Evolutionary conservation across 2,329 filamentous ascomycete species (phyloP).

Genomic region (Colletotrichum eremochloae): DNA sequence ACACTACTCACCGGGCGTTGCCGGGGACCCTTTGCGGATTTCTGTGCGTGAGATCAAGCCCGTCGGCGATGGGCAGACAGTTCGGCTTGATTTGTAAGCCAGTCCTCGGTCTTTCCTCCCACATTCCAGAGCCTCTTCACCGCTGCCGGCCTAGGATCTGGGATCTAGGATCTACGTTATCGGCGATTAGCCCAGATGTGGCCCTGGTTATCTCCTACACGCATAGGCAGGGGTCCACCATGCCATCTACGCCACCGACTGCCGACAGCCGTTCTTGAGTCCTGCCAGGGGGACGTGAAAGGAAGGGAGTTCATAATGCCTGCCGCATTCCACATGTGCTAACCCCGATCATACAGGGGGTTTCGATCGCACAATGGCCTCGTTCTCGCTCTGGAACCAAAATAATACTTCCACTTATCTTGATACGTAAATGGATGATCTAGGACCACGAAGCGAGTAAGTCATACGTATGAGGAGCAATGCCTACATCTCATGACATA

Average conservation of each 20-base stretch:
- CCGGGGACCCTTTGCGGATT: background rate
- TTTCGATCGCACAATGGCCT: constrained; percentile 7
- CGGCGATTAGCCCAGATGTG: constrained; percentile 32
- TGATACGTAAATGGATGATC: too few species aligned
- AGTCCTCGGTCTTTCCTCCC: background rate
- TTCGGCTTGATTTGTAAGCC: constrained; percentile 4
- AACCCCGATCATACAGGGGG: background rate
- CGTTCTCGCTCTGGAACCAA: background rate
- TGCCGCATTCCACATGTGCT: too few species aligned
- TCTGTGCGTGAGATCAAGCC: background rate
- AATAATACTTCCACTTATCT: too few species aligned
- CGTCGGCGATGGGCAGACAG: background rate
- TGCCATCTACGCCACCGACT: constrained; percentile 21
- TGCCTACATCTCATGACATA: too few species aligned
- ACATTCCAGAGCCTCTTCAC: background rate
- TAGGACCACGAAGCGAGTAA: too few species aligned
- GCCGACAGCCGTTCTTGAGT: background rate
- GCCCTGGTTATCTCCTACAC: constrained; percentile 24
- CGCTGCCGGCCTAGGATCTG: background rate
- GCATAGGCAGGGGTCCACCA: background rate
- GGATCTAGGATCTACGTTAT: background rate
- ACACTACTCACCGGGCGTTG: background rate
- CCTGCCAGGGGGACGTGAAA: background rate
- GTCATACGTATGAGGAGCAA: too few species aligned
- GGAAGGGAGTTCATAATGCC: background rate